Evolutionary conservation across 441 rosid genomes (phyloP), one percentile per base, ranked within the genome.

Genomic region (Erodium chrysanthum): DNA sequence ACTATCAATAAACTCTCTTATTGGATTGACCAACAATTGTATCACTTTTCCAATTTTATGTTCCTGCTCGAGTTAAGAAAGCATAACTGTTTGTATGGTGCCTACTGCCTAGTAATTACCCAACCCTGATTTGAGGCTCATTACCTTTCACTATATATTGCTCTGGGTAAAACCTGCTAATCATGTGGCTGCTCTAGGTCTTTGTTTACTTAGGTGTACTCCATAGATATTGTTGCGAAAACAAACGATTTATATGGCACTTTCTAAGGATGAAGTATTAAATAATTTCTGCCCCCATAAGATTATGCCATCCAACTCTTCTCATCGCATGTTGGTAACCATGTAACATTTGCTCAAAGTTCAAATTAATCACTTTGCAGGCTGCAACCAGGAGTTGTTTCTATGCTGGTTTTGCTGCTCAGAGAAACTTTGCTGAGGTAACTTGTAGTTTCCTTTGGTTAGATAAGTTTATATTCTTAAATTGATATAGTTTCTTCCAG

Each of bases 361-460:
- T 78, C 62, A 46, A 29, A 7, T 42, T 35, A 15, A n/a, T 70
- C 70, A 68, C 62, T 70, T 70, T 68, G 35, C 84, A 92, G 97
- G 91, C 97, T 54, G 90, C 97, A 69, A 91, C 98, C 40, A 85
- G 88, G 77, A 93, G 95, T 81, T 93, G 96, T 80, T 93, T 93
- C 69, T 83, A 85, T 79, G 97, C 98, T 84, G 98, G 98, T 67
- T 93, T 93, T 85, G 98, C 97, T 76, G 95, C 95, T 79, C 90
- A 86, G 76, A 89, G 97, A 74, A 93, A 93, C 87, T 93, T 93
- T 73, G 98, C 98, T 35, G 98, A 93, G 97, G 98, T 92, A 70
- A 64, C 64, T 58, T 40, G 23, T 35, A n/a, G 7, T 75, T 77
- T n/a, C 59, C 23, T 61, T 37, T 58, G 67, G 31, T 56, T 76